Percentiles rank a stretch among this genome's conserved stretches.
phyloP scores from a whole-genome alignment of 345 rosid species.

The Aquilaria sinensis region DNA sequence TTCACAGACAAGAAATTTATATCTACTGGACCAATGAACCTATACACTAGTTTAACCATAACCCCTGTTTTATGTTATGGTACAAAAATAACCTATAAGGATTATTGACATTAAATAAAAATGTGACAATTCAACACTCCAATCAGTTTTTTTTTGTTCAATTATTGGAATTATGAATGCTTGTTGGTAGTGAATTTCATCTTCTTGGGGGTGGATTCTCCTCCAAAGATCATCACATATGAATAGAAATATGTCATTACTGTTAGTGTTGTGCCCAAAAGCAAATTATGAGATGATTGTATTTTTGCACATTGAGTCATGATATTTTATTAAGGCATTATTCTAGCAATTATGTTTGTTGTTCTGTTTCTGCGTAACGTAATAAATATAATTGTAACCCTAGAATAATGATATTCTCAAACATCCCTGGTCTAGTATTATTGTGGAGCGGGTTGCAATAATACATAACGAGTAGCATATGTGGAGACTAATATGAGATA shows the following conservation, averaged over 20 bases:
- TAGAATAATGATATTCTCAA: no score
- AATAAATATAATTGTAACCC: no score
- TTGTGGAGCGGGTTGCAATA: no score
- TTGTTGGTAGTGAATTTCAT: conserved; percentile 38
- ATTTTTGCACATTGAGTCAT: no score
- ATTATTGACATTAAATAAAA: not conserved
- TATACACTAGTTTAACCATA: not conserved
- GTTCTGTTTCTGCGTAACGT: no score
- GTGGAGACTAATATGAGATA: no score
- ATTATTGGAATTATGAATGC: conserved; percentile 17
- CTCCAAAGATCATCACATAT: conserved; percentile 75
- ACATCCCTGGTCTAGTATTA: no score
- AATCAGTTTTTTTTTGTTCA: not conserved
- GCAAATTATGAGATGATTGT: no score
- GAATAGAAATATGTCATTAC: conserved; percentile 81
- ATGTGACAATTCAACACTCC: conserved; percentile 4
- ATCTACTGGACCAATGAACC: not conserved
- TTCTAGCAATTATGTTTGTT: no score
- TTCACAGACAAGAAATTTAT: conserved; percentile 5
- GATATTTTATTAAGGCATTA: no score
- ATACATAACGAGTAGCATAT: no score
- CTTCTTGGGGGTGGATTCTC: conserved; percentile 95
- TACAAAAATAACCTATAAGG: not conserved
- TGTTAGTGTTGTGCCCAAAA: no score
- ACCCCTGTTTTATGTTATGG: not conserved